phyloP scores from a whole-genome alignment of 2,329 filamentous ascomycete genomes.

The Volutella citrinella region DNA sequence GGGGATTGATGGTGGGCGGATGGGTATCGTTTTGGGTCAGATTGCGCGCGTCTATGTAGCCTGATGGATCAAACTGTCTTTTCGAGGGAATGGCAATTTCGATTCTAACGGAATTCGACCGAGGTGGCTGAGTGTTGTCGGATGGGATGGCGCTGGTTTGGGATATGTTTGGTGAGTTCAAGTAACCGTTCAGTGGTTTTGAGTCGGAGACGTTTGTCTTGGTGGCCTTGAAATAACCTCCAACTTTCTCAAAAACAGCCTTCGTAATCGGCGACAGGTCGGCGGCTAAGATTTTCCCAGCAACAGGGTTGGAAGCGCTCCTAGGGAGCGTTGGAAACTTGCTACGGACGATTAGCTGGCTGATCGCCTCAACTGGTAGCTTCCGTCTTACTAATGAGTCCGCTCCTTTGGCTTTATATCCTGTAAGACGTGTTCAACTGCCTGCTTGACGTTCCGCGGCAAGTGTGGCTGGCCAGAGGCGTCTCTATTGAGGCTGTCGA shows the following conservation, averaged over 20 bases:
- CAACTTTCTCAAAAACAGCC: slow-evolving; percentile 39
- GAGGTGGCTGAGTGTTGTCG: slow-evolving; percentile 29
- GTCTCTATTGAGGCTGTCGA: slow-evolving; percentile 71
- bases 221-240: slow-evolving; percentile 37
- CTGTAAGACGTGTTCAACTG: slow-evolving; percentile 70
- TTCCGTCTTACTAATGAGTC: slow-evolving; percentile 67
- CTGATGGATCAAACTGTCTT: slow-evolving; percentile 34
- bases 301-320: slow-evolving; percentile 15
- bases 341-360: slow-evolving; percentile 41
- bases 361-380: too few relatives aligned
- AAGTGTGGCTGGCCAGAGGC: slow-evolving; percentile 54
- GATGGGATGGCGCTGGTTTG: slow-evolving; percentile 9
- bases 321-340: slow-evolving; percentile 44
- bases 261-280: slow-evolving; percentile 48
- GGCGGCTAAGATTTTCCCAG: slow-evolving; percentile 33
- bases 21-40: slow-evolving; percentile 19
- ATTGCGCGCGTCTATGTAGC: slow-evolving; percentile 33
- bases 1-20: slow-evolving; percentile 10
- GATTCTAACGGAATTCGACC: slow-evolving; percentile 37
- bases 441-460: slow-evolving; percentile 67
- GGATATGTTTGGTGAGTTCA: slow-evolving; percentile 17
- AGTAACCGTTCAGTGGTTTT: slow-evolving; percentile 19
- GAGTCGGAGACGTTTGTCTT: slow-evolving; percentile 29
- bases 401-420: slow-evolving; percentile 70
- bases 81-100: slow-evolving; percentile 49